phyloP scores from a whole-genome alignment of 148 eudicot genomes.

The Persicaria tinctoria region DNA sequence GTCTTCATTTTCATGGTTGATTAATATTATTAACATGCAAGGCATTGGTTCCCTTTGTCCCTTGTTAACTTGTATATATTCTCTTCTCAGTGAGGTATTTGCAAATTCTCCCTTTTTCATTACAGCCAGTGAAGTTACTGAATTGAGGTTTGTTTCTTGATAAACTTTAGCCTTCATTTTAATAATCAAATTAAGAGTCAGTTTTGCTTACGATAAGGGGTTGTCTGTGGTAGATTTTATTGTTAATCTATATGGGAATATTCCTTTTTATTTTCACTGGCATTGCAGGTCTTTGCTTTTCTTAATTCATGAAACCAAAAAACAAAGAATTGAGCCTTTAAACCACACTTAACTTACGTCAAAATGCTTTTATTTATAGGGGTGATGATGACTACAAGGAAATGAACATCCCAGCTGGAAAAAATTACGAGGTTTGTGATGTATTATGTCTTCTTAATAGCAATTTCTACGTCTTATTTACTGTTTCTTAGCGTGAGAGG shows the following conservation, averaged over 20 bases:
- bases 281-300: background rate
- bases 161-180: background rate
- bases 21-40: background rate
- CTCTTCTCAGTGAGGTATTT: constrained; percentile 71
- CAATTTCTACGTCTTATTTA: background rate
- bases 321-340: background rate
- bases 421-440: constrained; percentile 66
- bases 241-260: background rate
- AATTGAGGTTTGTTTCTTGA: constrained; percentile 45
- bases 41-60: background rate
- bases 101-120: constrained; percentile 95
- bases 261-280: background rate
- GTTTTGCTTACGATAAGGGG: background rate
- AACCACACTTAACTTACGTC: background rate
- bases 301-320: background rate
- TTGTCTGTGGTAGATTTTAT: background rate
- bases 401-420: constrained; percentile 74
- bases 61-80: constrained; percentile 1
- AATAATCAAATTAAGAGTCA: background rate
- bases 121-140: constrained; percentile 81
- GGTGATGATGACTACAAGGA: constrained; percentile 69
- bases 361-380: constrained; percentile 25
- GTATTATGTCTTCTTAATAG: background rate
- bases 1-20: constrained; percentile 7
- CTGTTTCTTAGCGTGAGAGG: background rate